Percentiles rank a stretch among this genome's conserved stretches.
phyloP scores from a whole-genome alignment of 2,329 filamentous ascomycete species.

The Aspergillus fructus region DNA sequence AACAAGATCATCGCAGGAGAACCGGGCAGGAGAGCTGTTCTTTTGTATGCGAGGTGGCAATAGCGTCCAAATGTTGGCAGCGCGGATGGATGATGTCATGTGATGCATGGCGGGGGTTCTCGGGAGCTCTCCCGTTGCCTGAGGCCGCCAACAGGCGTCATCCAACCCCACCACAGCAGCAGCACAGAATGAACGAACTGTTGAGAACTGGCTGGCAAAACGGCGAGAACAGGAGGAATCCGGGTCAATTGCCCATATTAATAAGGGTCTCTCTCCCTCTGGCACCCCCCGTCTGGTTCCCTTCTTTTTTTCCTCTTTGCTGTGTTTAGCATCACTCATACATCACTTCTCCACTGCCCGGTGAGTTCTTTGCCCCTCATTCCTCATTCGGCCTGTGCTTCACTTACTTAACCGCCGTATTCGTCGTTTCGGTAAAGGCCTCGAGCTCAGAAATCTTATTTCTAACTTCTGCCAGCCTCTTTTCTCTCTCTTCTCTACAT shows the following conservation, averaged over 20 bases:
- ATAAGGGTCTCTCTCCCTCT: not conserved
- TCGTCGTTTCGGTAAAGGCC: conserved; percentile 27
- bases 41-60: not conserved
- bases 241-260: conserved; percentile 6
- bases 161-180: conserved; percentile 19
- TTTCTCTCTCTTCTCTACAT: conserved; percentile 10
- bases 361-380: conserved; percentile 34
- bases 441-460: conserved; percentile 17
- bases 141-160: conserved; percentile 20
- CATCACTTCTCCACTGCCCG: conserved; percentile 35
- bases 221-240: not conserved
- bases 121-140: conserved; percentile 19
- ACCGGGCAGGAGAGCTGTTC: not conserved
- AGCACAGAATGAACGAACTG: not conserved
- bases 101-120: conserved; percentile 27
- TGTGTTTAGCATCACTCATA: conserved; percentile 21
- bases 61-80: too few relatives aligned
- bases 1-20: not conserved
- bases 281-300: not conserved
- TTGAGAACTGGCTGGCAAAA: not conserved
- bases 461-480: conserved; percentile 8
- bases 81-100: conserved; percentile 23
- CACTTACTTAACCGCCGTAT: conserved; percentile 18
- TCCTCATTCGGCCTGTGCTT: conserved; percentile 14
- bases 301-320: conserved; percentile 2